Base-by-base conservation (phyloP, 805 yeast species). In the Nakazawaea pomicola region DNA sequence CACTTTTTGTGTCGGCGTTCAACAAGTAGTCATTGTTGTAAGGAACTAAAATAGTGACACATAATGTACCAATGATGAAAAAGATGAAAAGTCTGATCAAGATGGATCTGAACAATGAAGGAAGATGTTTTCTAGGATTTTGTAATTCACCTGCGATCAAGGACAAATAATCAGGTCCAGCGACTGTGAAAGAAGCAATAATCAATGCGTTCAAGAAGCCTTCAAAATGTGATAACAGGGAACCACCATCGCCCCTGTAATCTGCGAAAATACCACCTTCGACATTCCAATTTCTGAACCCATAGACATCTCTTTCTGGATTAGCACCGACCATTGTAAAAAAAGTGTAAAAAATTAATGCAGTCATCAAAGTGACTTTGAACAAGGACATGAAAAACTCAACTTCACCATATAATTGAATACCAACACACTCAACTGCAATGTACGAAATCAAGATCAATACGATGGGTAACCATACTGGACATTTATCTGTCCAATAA, bases 241-340 rank as follows among this genome's bases (percentile, higher is more conserved):
- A 67, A 48, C 50, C 63, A 60, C 47, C 64, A 62, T 43, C 65
- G 46, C 14, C 68, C 67, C 28, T 64, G 46, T 12, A 46, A 44
- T 59, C 64, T 24, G 63, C 59, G 46, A 63, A 48, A 1, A 62
- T 62, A 5, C 70, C 70, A 1, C 68, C 65, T 32, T 55, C 55
- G 67, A 56, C 30, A 41, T 56, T 57, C 74, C 80, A 79, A 53
- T 74, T 69, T 33, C 80, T 58, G 55, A 80, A 80, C 0, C 86
- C 86, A 49, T 65, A 78, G 1, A 64, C 72, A 47, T 83, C 85
- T 45, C 74, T 77, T 30, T 64, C 55, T 0, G 93, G 93, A 54
- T 84, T 84, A 10, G 90, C 93, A 19, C 95, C 93, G 17, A 79
- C 75, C 93, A 84, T 85, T 4, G 86, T 78, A 43, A 84, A 56